Evolutionary conservation across 148 eudicot species (phyloP), one percentile per base, ranked within the genome.

Genomic region (Spergularia marina): DNA sequence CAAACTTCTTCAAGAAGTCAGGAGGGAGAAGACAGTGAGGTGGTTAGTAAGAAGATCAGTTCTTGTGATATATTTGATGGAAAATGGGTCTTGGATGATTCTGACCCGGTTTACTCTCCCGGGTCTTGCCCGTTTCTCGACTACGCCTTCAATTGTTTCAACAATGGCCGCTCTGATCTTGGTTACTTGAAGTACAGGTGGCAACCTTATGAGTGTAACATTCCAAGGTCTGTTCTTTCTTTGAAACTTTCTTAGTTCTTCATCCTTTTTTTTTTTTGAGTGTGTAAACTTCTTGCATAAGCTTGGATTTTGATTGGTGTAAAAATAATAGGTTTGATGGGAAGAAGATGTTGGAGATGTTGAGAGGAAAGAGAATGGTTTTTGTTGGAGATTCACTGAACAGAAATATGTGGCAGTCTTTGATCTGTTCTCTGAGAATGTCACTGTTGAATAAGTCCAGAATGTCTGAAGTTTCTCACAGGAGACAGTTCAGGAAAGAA

Each of bases 311-410:
- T 52, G 17, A 23, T 62, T 53, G 1, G 34, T 66, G 10, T 14
- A 0, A 10, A 17, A 21, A 9, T 10, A 12, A 10, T 53, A 89
- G 93, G 81, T 86, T 90, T 75, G 73, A 86, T 82, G 94, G 89
- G 77, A 53, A 59, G 79, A 71, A 73, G 57, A 84, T 90, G 89
- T 76, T 90, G 86, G 72, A 84, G 75, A 85, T 84, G 70, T 68
- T 88, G 20, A 88, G 83, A 80, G 91, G 91, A 52, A 86, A 88
- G 55, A 86, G 87, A 72, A 21, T 90, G 83, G 91, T 84, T n/a
- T 88, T 90, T 81, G 95, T 90, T 10, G 95, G 95, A 25, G 95
- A 90, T 77, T 90, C 95, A 20, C 51, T 90, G 41, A 90, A 87
- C 63, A 79, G 95, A 30, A 90, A 90, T 76, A 88, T 86, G 95